Conservation (phyloP, 2,329 filamentous ascomycete species). For the Teratosphaeria nubilosa region DNA sequence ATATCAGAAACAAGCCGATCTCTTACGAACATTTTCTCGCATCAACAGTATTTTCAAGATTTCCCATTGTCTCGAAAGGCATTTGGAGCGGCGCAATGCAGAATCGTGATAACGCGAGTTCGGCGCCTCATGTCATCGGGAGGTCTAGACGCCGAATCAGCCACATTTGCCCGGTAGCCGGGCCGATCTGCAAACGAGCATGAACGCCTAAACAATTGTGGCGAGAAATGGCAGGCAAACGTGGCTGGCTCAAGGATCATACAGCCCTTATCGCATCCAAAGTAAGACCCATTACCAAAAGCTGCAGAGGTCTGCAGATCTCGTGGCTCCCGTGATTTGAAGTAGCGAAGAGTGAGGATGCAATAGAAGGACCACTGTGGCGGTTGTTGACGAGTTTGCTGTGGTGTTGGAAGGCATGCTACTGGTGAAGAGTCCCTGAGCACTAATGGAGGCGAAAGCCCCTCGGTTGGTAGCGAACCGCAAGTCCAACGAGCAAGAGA, state of each 20-base stretch:
- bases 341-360: neutral
- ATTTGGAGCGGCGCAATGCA: neutral
- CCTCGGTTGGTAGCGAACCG: neutral
- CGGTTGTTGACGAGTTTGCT: neutral
- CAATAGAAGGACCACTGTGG: neutral
- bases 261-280: neutral
- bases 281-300: neutral
- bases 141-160: neutral
- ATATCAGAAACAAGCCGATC: too few species aligned
- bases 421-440: neutral
- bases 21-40: too few species aligned
- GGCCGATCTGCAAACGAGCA: neutral
- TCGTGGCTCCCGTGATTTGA: neutral
- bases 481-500: neutral
- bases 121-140: neutral
- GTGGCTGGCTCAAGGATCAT: neutral
- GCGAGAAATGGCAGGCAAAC: neutral
- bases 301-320: neutral
- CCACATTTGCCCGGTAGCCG: neutral
- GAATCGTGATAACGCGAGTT: neutral
- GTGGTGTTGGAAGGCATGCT: neutral
- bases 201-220: neutral
- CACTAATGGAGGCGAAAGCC: neutral
- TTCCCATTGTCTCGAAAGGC: neutral
- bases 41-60: neutral